Conservation (phyloP, 139 green algal genomes). For the Coelastrella sp. region DNA sequence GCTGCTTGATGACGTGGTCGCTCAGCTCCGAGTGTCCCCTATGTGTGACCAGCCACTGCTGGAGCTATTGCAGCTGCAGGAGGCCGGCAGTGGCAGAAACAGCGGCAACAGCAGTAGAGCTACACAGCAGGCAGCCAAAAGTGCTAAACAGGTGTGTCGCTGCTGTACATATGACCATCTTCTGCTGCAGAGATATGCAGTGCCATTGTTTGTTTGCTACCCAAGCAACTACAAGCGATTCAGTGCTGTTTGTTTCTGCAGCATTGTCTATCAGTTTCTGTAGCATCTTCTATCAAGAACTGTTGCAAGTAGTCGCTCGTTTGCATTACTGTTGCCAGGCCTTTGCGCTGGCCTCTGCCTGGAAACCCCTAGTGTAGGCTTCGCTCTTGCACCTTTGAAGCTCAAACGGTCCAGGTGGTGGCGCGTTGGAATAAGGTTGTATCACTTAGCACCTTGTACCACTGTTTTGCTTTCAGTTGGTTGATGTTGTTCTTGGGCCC, state of each 20-base stretch:
- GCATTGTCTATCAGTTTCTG: too few relatives aligned
- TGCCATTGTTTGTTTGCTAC: too few relatives aligned
- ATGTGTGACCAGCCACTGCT: background rate
- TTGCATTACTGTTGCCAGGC: too few relatives aligned
- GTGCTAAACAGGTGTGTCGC: background rate
- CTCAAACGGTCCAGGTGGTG: background rate
- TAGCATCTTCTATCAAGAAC: too few relatives aligned
- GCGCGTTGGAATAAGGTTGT: background rate
- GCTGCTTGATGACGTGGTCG: background rate
- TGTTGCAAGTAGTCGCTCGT: too few relatives aligned
- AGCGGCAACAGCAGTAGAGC: background rate
- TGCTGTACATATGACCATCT: background rate
- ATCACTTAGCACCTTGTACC: background rate
- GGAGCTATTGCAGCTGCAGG: background rate
- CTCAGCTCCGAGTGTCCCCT: background rate
- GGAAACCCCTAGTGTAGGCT: too few relatives aligned
- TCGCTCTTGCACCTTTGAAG: too few relatives aligned
- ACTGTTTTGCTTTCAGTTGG: background rate
- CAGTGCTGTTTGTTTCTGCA: too few relatives aligned
- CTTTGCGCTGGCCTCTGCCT: too few relatives aligned
- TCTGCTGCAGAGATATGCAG: too few relatives aligned
- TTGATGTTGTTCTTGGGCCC: background rate
- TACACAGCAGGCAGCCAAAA: background rate
- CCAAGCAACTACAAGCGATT: too few relatives aligned
- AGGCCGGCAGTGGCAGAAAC: background rate